Evolutionary conservation across 345 rosid species (phyloP), one percentile per base, ranked within the genome.

Genomic region (Isatis tinctoria): DNA sequence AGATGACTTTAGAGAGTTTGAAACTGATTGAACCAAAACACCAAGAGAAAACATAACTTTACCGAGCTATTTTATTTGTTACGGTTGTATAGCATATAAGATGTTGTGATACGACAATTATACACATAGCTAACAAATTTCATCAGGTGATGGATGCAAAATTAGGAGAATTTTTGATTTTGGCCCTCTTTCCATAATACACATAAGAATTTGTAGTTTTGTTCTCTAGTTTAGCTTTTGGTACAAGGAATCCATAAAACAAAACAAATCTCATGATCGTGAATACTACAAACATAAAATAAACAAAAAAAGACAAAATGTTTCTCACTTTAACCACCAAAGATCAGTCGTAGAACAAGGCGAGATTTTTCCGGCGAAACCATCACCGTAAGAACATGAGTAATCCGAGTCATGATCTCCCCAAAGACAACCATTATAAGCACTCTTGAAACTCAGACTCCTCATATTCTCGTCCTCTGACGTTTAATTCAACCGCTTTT

Each of bases 401-500:
- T 80, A 74, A 37, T 78, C 81, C 0, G 87, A 84, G 1, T 68
- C 81, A 60, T 70, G 86, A 67, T 80, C 88, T 63, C 65, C 78
- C 61, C 83, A 91, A 39, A 76, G 70, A 69, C 79, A 67, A 44
- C 86, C 84, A 22, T 83, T 78, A 67, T 82, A 82, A 41, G 82
- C 78, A 44, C 93, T 93, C 86, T 87, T 86, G 75, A 87, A 89
- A 79, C 93, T 85, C 12, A 87, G 91, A 73, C 92, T 87, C 67
- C 87, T 85, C 77, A 87, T 69, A 60, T 62, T 72, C 10, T 78
- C 79, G 28, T 86, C 84, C 33, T 71, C 91, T 4, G 89, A 84
- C 6, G 89, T 83, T 73, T 81, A 93, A 6, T 78, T 85, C 26
- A 93, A 75, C 27, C 97, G 84, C 58, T 91, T 93, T 85, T 83